Evolutionary conservation across 306 rosid species (phyloP).

Genomic region (Vicia sativa): DNA sequence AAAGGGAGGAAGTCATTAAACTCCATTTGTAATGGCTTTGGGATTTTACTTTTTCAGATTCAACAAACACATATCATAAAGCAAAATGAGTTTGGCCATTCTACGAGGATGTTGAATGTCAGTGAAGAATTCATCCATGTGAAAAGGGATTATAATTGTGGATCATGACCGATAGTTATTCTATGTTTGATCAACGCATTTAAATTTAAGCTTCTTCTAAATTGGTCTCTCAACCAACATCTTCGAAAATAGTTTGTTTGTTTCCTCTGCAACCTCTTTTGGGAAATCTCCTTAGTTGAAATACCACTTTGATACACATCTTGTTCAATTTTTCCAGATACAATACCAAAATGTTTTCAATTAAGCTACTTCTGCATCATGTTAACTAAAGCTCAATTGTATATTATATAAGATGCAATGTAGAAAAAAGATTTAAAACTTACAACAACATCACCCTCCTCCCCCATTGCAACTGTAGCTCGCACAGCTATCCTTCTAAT

Average conservation of each 20-base stretch:
- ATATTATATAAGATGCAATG: slow-evolving; percentile 20
- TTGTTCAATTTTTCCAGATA: not conserved
- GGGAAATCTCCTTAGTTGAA: slow-evolving; percentile 21
- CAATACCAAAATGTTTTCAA: slow-evolving; percentile 33
- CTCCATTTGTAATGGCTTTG: slow-evolving; percentile 9
- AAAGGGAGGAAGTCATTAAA: slow-evolving; percentile 9
- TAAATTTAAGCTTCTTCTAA: slow-evolving; percentile 17
- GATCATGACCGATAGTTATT: slow-evolving; percentile 10
- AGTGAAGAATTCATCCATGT: not conserved
- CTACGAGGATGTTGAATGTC: slow-evolving; percentile 1
- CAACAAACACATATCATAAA: slow-evolving; percentile 19
- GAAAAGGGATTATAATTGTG: not conserved
- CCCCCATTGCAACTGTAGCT: slow-evolving; percentile 98
- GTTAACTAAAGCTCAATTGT: slow-evolving; percentile 4
- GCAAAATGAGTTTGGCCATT: slow-evolving; percentile 25
- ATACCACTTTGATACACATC: slow-evolving; percentile 7
- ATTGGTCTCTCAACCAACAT: not conserved
- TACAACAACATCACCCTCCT: slow-evolving; percentile 97
- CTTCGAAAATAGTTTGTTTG: slow-evolving; percentile 13
- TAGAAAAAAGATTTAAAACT: slow-evolving; percentile 59
- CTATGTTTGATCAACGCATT: slow-evolving; percentile 16
- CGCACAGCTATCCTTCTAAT: slow-evolving; percentile 89
- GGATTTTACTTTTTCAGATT: slow-evolving; percentile 19
- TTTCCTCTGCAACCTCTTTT: slow-evolving; percentile 10
- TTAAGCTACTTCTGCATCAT: slow-evolving; percentile 21